Base-by-base conservation (phyloP, 2,329 filamentous ascomycete species). In the Didymella lethalis region DNA sequence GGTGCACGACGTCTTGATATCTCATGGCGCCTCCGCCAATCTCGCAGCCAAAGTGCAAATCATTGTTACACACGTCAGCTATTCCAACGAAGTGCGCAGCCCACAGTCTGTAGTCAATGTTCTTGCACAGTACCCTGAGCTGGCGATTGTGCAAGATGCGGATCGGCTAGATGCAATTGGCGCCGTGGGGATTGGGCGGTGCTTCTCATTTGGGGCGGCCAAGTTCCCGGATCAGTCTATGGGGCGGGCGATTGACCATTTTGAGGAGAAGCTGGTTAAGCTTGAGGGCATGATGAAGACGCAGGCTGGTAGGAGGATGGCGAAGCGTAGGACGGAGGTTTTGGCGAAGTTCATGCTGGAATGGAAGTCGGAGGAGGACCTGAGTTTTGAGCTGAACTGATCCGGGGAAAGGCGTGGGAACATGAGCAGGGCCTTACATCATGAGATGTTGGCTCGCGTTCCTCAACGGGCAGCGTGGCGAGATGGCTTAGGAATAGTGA, bases 151-250 rank as follows among this genome's bases (percentile, higher is more conserved):
- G 31, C 93, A 97, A 78, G 94, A 97, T 76, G 93, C 93, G 4
- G 94, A 97, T 79, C 84, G 93, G 7, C 81, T 98, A n/a, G 94
- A 98, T 78, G 91, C 93, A 4, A 88, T 97, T 48, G 94, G 93
- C 0, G 92, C 91, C 0, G 86, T 97, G 29, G 94, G 94, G 0
- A 88, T 97, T 56, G 93, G 86, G 2, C 82, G 94, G 43, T 86
- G 86, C 40, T 93, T 95, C 74, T 88, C 89, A 0, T 97, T 88
- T 74, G 87, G 90, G 0, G 93, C 89, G 0, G 74, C 73, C 7
- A 76, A 71, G 52, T 63, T 65, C 29, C 63, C 64, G 0, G 68
- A 62, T 1, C 48, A 66, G 49, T 63, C 69, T 0, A 70, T 76
- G 71, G 53, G 65, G 7, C 54, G 60, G 7, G 67, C 73, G 0